Evolutionary conservation across 163 green algal genomes (phyloP).

Genomic region (Chlamydomonas reinhardtii): DNA sequence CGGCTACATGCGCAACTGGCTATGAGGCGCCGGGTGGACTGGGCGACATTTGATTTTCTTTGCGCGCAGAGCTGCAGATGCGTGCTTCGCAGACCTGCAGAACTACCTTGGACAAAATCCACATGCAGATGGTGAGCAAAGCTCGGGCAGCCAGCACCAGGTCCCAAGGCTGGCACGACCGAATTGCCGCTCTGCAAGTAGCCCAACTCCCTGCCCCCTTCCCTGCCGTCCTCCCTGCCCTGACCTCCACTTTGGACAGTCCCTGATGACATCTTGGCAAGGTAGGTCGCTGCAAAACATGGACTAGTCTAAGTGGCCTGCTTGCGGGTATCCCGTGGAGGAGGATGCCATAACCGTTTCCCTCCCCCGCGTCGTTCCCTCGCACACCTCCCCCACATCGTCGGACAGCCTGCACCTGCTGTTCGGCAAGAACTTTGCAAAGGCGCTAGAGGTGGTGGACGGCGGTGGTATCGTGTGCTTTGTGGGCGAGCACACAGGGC

Average conservation of each 20-base stretch:
- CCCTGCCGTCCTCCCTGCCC: not conserved
- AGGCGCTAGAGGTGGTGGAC: constrained; percentile 85
- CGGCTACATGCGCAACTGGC: too few relatives aligned
- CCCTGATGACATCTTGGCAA: constrained; percentile 24
- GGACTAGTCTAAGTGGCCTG: not conserved
- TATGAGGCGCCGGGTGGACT: too few relatives aligned
- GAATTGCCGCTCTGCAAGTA: too few relatives aligned
- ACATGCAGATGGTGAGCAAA: constrained; percentile 7
- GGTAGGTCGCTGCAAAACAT: not conserved
- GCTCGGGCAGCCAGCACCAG: too few relatives aligned
- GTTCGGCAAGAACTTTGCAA: constrained; percentile 80
- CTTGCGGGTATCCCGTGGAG: not conserved
- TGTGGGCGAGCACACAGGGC: constrained; percentile 66
- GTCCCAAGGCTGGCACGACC: too few relatives aligned
- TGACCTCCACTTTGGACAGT: constrained; percentile 4
- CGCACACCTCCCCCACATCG: too few relatives aligned
- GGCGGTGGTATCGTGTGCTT: constrained; percentile 75
- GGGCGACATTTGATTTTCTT: too few relatives aligned
- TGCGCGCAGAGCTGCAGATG: constrained; percentile 7
- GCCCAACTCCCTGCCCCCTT: not conserved
- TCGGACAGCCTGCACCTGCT: constrained; percentile 76
- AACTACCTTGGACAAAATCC: not conserved
- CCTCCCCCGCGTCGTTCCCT: too few relatives aligned
- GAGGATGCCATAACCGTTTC: too few relatives aligned
- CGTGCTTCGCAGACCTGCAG: constrained; percentile 36